Base-by-base conservation (phyloP, 2,329 filamentous ascomycete genomes). In the Ambrosiella beaveri region DNA sequence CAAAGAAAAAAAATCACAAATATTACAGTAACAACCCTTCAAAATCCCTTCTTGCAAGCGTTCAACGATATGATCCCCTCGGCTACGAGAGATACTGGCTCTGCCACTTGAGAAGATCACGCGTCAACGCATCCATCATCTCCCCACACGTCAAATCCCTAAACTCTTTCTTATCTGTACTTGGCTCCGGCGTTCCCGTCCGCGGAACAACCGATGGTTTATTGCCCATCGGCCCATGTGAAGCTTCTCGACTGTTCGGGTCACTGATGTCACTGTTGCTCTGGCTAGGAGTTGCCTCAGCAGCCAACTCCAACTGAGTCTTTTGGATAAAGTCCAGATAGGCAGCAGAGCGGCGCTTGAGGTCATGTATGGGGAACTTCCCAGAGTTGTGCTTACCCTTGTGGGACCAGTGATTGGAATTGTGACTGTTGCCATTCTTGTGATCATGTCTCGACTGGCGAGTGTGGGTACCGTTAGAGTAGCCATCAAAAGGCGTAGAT, bases 271-370 rank as follows among this genome's bases (percentile, higher is more conserved):
- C 69, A 40, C 70, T 69, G 15, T 50, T 57, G n/a, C 56, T 59
- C 7, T 39, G 38, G 19, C 57, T 57, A 52, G 60, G 74, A 61
- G 71, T 70, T 68, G 73, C 70, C 61, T 83, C 84, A 37, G 79
- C 81, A 1, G 87, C 88, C 70, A 95, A 79, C 65, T 96, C 90
- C 6, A 95, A 76, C 68, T 96, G 89, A 59, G 88, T 91, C 63
- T 88, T 82, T 3, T 86, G 84, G 62, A 96, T 95, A 66, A 91
- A 96, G 64, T 93, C 88, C 60, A 95, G 77, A 66, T 96, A 94
- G 17, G 80, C 85, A 3, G 86, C 80, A 5, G 90, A 88, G 8
- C 88, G 84, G 63, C 86, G 81, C 70, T 86, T 88, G 81, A 95
- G 89, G 66, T 95, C 89, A 61, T 84, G 84, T 82, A 94, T 86